Percentiles rank a stretch among this genome's conserved stretches.
These are phyloP conservation scores for Calonectria pauciramosa DNA, from an alignment of 2,329 filamentous ascomycete genomes.

Conservation along the genomic window DNA sequence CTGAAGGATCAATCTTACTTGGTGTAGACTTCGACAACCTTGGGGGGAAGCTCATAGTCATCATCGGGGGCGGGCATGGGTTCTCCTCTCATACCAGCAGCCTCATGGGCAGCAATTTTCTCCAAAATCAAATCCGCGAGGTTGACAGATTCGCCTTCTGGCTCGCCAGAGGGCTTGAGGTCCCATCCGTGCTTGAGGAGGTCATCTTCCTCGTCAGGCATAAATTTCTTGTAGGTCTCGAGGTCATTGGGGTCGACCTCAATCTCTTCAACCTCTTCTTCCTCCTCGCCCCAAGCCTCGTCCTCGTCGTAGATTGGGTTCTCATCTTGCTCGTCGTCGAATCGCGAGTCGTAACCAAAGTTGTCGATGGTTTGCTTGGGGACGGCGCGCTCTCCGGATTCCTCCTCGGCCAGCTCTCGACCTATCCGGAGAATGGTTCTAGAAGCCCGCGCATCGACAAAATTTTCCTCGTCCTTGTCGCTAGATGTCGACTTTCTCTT, in stretches of 20 bases:
- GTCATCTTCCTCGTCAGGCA: conserved; percentile 79
- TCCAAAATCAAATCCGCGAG: conserved; percentile 93
- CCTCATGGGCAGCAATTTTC: conserved; percentile 94
- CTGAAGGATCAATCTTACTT: conserved; percentile 68
- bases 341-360: conserved; percentile 87
- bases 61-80: conserved; percentile 75
- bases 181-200: conserved; percentile 77
- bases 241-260: conserved; percentile 92
- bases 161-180: conserved; percentile 59
- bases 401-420: conserved; percentile 89
- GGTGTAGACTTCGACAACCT: conserved; percentile 93
- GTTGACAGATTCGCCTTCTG: conserved; percentile 75
- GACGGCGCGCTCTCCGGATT: conserved; percentile 60
- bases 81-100: conserved; percentile 64
- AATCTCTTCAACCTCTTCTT: conserved; percentile 77
- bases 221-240: conserved; percentile 91
- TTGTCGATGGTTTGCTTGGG: conserved; percentile 60
- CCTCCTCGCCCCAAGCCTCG: conserved; percentile 84
- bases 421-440: conserved; percentile 91
- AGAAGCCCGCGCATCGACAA: conserved; percentile 89
- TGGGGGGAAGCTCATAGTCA: conserved; percentile 87
- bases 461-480: conserved; percentile 75
- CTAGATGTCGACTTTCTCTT: conserved; percentile 77
- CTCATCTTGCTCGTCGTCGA: conserved; percentile 69
- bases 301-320: conserved; percentile 63